phyloP scores from a whole-genome alignment of 75 land plant species.

The Chamaecyparis obtusa region DNA sequence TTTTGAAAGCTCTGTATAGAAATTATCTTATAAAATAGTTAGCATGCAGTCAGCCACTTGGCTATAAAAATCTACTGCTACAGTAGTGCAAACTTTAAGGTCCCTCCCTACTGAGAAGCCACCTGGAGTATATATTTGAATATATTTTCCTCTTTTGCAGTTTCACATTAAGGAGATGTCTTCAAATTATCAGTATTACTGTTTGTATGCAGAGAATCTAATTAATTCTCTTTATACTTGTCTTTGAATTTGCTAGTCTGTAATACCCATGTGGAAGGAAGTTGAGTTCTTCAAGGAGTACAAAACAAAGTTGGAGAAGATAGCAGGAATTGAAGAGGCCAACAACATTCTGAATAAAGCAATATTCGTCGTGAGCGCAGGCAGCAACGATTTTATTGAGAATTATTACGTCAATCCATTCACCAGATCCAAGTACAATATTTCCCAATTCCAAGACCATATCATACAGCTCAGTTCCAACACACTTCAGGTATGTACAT shows the following conservation, averaged over 20 bases:
- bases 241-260: conserved; percentile 19
- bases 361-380: conserved; percentile 34
- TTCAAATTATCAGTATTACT: neutral
- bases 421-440: conserved; percentile 18
- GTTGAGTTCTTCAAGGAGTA: conserved; percentile 44
- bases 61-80: neutral
- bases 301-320: conserved; percentile 2
- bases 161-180: neutral
- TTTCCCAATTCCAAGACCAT: conserved; percentile 29
- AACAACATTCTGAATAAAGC: conserved; percentile 15
- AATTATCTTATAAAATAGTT: too few relatives aligned
- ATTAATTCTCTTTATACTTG: neutral
- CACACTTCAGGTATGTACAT: conserved; percentile 24
- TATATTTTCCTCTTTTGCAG: too few relatives aligned
- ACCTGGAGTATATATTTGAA: neutral
- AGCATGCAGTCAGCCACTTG: neutral
- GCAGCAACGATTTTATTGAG: conserved; percentile 46
- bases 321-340: conserved; percentile 26
- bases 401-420: conserved; percentile 30
- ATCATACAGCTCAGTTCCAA: conserved; percentile 18
- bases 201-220: neutral
- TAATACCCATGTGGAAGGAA: conserved; percentile 29
- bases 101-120: neutral
- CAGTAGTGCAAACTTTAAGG: neutral
- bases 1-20: too few relatives aligned